Evolutionary conservation across 768 basidiomycete genomes (phyloP).

Genomic region (Boletus vinaceobasis): DNA sequence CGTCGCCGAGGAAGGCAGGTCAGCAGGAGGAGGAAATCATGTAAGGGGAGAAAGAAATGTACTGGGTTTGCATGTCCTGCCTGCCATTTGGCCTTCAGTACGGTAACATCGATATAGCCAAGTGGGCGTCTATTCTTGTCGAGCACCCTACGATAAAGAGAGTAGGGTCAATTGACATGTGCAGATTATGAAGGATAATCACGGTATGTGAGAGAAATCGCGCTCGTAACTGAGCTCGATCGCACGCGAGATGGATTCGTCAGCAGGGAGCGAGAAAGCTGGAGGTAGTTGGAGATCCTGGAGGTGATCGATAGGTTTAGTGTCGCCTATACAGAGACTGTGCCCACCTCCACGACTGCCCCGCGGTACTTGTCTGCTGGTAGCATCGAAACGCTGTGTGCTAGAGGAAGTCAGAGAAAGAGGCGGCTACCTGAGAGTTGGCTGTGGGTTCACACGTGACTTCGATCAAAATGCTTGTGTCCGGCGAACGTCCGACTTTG

Average conservation of each 20-base stretch:
- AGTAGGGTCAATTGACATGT: background rate
- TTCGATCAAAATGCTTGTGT: background rate
- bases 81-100: constrained; percentile 77
- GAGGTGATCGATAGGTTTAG: background rate
- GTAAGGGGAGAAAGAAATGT: constrained; percentile 23
- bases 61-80: constrained; percentile 69
- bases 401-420: background rate
- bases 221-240: constrained; percentile 89
- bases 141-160: constrained; percentile 56
- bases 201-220: constrained; percentile 95
- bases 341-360: constrained; percentile 79
- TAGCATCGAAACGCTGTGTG: constrained; percentile 1
- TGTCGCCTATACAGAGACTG: background rate
- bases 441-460: constrained; percentile 2
- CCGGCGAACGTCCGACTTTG: no score
- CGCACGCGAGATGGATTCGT: constrained; percentile 69
- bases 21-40: background rate
- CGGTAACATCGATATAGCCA: constrained; percentile 79
- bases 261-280: constrained; percentile 74
- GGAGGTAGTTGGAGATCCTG: constrained; percentile 76
- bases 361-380: constrained; percentile 68
- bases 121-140: constrained; percentile 68
- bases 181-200: constrained; percentile 15
- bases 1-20: background rate
- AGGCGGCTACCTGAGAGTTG: constrained; percentile 1